These are phyloP conservation scores for Deuterostichococcus epilithicus DNA, from an alignment of 139 green algal genomes.

Conservation along the genomic window DNA sequence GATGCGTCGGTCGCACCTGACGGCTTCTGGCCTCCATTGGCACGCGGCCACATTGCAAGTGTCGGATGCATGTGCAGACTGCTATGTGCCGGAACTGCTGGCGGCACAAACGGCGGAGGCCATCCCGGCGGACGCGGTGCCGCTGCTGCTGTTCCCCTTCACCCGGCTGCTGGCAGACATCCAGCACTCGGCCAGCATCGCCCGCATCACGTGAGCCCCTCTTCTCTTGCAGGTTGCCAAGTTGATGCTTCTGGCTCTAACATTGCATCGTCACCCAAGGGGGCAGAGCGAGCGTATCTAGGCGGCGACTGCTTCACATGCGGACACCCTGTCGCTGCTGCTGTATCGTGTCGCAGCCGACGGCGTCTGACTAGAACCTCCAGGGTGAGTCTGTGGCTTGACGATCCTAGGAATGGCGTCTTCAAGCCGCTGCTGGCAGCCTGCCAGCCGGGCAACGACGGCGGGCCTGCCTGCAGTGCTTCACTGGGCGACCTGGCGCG, in stretches of 20 bases:
- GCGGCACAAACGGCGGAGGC: background rate
- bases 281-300: no score
- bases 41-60: no score
- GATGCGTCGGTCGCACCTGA: no score
- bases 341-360: no score
- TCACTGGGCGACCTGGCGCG: conserved; percentile 38
- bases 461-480: background rate
- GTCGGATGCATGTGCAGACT: conserved; percentile 54
- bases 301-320: no score
- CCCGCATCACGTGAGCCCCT: conserved; percentile 33
- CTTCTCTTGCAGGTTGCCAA: no score
- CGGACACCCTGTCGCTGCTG: no score
- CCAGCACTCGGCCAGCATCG: conserved; percentile 25
- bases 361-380: no score
- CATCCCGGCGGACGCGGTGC: conserved; percentile 18
- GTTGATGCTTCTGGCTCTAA: no score
- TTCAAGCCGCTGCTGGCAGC: background rate
- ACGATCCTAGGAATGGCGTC: background rate
- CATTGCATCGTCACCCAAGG: no score
- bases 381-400: no score
- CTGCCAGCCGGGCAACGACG: background rate
- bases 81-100: conserved; percentile 70
- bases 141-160: conserved; percentile 60
- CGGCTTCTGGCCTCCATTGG: no score
- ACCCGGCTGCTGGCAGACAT: conserved; percentile 13